Percentiles rank a stretch among this genome's conserved stretches.
These are phyloP conservation scores for Ceratorhiza oryzae-sativae DNA, from an alignment of 1,284 basidiomycete species.

Conservation along the genomic window DNA sequence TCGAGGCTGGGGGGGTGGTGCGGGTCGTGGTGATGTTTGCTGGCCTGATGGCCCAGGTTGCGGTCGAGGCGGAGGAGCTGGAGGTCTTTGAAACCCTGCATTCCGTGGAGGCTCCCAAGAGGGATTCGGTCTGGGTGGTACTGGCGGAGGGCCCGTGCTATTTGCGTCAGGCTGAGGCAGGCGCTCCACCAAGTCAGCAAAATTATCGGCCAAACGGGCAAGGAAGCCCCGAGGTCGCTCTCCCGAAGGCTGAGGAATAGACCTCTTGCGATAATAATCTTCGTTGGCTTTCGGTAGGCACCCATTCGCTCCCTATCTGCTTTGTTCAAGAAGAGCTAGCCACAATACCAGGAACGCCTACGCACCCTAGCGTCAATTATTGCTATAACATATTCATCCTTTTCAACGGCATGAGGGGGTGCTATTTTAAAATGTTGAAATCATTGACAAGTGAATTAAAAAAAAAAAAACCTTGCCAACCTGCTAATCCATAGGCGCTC, in stretches of 20 bases:
- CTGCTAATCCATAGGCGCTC: slow-evolving; percentile 22
- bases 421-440: background rate
- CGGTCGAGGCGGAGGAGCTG: background rate
- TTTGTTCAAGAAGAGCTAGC: background rate
- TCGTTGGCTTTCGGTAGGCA: slow-evolving; percentile 23
- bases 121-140: background rate
- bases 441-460: background rate
- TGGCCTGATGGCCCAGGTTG: slow-evolving; percentile 2
- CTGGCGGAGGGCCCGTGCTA: background rate
- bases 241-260: slow-evolving; percentile 20
- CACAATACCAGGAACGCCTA: background rate
- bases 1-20: background rate
- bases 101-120: background rate
- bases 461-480: background rate
- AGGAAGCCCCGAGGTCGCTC: slow-evolving; percentile 23
- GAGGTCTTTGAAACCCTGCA: background rate
- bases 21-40: background rate
- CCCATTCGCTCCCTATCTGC: slow-evolving; percentile 9
- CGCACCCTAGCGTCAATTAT: slow-evolving; percentile 15
- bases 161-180: slow-evolving; percentile 9
- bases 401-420: slow-evolving; percentile 24
- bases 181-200: slow-evolving; percentile 10
- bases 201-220: slow-evolving; percentile 12
- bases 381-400: slow-evolving; percentile 26
- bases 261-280: slow-evolving; percentile 16